These are phyloP conservation scores for Grammothele lineata DNA, from an alignment of 768 basidiomycete genomes.

Conservation along the genomic window DNA sequence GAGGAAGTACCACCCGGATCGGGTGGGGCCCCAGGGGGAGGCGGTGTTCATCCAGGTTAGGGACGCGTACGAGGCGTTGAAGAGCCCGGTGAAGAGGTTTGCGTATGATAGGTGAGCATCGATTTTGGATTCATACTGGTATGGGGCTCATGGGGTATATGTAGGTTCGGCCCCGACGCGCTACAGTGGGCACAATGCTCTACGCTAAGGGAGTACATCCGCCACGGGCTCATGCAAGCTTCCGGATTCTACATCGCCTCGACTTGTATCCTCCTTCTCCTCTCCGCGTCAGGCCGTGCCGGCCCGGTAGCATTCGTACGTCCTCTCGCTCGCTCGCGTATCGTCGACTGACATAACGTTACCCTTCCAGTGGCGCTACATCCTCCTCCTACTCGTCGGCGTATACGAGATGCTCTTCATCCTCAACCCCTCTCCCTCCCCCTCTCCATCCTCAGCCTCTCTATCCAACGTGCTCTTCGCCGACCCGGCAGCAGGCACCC, in stretches of 20 bases:
- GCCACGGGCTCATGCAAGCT: constrained; percentile 57
- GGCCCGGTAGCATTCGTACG: constrained; percentile 65
- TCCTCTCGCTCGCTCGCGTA: not conserved
- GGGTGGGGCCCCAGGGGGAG: constrained; percentile 56
- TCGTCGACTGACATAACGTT: not conserved
- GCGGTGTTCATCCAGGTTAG: constrained; percentile 65
- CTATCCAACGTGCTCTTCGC: constrained; percentile 27
- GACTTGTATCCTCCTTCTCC: constrained; percentile 52
- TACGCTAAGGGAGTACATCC: constrained; percentile 68
- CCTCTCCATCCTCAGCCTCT: constrained; percentile 18
- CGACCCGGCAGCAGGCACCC: constrained; percentile 7
- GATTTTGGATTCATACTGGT: too few species aligned
- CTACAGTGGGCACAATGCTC: constrained; percentile 61
- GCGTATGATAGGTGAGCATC: constrained; percentile 74
- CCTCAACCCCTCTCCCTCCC: constrained; percentile 50
- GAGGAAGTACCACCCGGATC: constrained; percentile 72
- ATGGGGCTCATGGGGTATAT: not conserved
- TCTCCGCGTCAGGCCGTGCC: constrained; percentile 55
- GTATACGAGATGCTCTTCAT: constrained; percentile 63
- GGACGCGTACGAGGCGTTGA: constrained; percentile 74
- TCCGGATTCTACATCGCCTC: constrained; percentile 66
- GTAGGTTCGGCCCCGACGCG: constrained; percentile 78
- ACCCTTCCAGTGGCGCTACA: constrained; percentile 67
- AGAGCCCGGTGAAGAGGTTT: constrained; percentile 72
- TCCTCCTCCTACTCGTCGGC: constrained; percentile 60